phyloP scores from a whole-genome alignment of 2,329 filamentous ascomycete species.

The Epichloe sylvatica region DNA sequence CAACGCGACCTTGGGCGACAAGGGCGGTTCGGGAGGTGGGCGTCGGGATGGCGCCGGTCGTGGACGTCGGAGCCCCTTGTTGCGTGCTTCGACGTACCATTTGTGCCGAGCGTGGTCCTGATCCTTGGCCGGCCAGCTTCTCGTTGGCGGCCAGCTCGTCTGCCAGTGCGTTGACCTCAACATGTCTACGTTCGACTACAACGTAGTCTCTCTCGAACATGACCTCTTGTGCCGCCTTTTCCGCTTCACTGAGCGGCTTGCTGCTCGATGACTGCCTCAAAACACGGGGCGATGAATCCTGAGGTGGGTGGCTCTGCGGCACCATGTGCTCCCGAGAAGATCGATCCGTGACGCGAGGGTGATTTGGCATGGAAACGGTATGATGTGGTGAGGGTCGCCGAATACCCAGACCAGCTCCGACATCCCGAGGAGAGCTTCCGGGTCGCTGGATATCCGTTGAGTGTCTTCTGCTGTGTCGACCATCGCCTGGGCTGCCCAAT shows the following conservation, averaged over 20 bases:
- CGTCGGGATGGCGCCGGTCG: conserved; percentile 53
- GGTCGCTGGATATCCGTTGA: conserved; percentile 17
- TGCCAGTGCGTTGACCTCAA: conserved; percentile 93
- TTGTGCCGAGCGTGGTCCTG: conserved; percentile 42
- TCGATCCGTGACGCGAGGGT: conserved; percentile 19
- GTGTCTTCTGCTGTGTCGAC: conserved; percentile 19
- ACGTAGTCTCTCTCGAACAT: conserved; percentile 91
- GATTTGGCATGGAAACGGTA: conserved; percentile 34
- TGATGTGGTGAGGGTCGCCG: conserved; percentile 32
- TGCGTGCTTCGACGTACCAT: conserved; percentile 67
- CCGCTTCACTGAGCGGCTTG: conserved; percentile 40
- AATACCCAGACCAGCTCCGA: conserved; percentile 37
- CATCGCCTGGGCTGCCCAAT: conserved; percentile 26
- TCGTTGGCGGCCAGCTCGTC: conserved; percentile 85
- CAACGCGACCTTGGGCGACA: conserved; percentile 52
- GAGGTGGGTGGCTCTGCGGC: conserved; percentile 18
- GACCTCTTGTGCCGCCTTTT: conserved; percentile 69
- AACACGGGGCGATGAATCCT: neutral
- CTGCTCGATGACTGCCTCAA: conserved; percentile 14
- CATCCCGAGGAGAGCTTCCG: conserved; percentile 32
- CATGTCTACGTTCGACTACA: conserved; percentile 82
- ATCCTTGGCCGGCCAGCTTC: conserved; percentile 37
- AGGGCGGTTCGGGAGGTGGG: conserved; percentile 60
- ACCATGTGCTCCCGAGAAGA: conserved; percentile 16
- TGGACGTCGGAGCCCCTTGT: conserved; percentile 55